A percentile compares a stretch with the other conserved stretches of the same genome.
These are phyloP conservation scores for Capsella bursapastoris DNA, from an alignment of 345 rosid species.

Conservation along the genomic window DNA sequence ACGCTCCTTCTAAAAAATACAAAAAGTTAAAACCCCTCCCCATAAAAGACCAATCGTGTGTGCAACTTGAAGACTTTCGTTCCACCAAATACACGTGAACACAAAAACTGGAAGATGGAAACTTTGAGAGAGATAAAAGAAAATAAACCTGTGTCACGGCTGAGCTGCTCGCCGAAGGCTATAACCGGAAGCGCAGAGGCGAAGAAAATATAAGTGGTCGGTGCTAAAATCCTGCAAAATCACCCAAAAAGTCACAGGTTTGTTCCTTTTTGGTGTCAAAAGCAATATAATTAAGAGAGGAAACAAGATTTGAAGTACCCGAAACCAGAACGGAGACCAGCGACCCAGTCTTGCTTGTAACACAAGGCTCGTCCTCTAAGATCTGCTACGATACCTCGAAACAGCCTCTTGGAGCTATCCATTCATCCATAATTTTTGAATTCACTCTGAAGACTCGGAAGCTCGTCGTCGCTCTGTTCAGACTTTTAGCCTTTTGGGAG, in stretches of 20 bases:
- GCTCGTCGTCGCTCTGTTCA: slow-evolving; percentile 9
- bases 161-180: slow-evolving; percentile 85
- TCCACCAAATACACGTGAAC: slow-evolving; percentile 31
- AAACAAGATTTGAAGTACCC: slow-evolving; percentile 42
- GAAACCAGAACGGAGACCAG: slow-evolving; percentile 60
- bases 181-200: slow-evolving; percentile 89
- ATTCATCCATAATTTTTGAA: slow-evolving; percentile 28
- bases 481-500: background rate
- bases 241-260: background rate
- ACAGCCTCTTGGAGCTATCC: slow-evolving; percentile 51
- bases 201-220: slow-evolving; percentile 81
- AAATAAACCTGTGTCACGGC: slow-evolving; percentile 68
- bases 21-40: background rate
- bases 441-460: background rate
- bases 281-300: background rate
- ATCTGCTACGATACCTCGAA: slow-evolving; percentile 62
- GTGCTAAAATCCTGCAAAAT: slow-evolving; percentile 71
- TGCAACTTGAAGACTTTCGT: slow-evolving; percentile 9
- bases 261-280: background rate
- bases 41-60: slow-evolving; percentile 33
- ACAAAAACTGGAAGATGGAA: background rate
- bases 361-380: slow-evolving; percentile 60
- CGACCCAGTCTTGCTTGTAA: slow-evolving; percentile 73
- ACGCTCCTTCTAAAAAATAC: slow-evolving; percentile 60
- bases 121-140: background rate